phyloP scores from a whole-genome alignment of 2,329 filamentous ascomycete species.

The Corinectria fuckeliana region DNA sequence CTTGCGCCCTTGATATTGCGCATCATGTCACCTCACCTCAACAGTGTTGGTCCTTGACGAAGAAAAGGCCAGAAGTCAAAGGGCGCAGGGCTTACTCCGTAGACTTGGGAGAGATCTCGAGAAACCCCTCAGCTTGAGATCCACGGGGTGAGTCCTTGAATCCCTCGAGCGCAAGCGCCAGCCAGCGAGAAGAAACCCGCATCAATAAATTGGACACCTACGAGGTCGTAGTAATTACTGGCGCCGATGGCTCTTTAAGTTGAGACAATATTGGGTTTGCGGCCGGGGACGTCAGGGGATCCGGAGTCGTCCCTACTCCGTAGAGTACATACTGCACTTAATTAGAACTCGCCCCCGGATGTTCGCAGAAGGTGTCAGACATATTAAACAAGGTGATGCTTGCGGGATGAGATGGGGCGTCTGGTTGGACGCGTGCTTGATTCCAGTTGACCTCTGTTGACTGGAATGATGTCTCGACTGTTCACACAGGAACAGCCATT shows the following conservation, averaged over 20 bases:
- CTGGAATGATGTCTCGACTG: constrained; percentile 2
- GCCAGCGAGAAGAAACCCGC: background rate
- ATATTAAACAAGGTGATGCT: background rate
- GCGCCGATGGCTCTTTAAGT: background rate
- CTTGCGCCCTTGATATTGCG: constrained; percentile 7
- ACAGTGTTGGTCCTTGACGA: background rate
- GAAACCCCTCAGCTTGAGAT: background rate
- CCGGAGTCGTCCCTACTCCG: background rate
- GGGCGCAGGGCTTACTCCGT: background rate
- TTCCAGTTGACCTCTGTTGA: too few species aligned
- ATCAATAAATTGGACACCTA: constrained; percentile 5
- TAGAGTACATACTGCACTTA: background rate
- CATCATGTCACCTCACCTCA: too few species aligned
- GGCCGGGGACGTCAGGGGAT: background rate
- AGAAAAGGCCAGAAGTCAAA: background rate
- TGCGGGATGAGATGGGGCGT: background rate
- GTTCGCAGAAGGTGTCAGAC: background rate
- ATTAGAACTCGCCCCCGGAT: background rate
- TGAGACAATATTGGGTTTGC: constrained; percentile 8
- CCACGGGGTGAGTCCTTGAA: background rate
- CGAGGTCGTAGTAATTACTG: background rate
- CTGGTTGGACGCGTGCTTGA: background rate
- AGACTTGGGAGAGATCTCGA: constrained; percentile 1
- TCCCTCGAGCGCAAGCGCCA: constrained; percentile 8
- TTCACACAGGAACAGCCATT: background rate